Conservation (phyloP, 2,329 filamentous ascomycete species). For the Scedosporium aurantiacum region DNA sequence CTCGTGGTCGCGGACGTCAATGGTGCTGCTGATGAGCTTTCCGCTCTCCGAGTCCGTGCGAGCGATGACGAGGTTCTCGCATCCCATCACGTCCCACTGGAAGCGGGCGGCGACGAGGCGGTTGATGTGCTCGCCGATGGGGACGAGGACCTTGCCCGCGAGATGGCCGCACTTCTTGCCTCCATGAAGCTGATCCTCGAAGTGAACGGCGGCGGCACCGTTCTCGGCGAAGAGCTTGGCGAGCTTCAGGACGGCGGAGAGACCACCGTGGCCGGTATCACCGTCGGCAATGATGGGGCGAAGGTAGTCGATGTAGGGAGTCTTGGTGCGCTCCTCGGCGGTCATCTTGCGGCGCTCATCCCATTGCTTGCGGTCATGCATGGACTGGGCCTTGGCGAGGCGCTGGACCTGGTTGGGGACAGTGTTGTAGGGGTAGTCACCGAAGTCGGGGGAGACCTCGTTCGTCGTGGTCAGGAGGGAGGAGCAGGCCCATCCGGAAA, state of each 20-base stretch:
- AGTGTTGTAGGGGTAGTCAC: slow-evolving; percentile 98
- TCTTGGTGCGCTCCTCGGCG: slow-evolving; percentile 57
- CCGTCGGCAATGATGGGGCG: slow-evolving; percentile 93
- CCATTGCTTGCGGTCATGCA: slow-evolving; percentile 96
- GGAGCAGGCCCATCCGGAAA: slow-evolving; percentile 96
- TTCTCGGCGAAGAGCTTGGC: slow-evolving; percentile 97
- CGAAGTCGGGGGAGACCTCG: slow-evolving; percentile 95
- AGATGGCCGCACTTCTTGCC: slow-evolving; percentile 98
- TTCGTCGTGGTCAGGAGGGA: slow-evolving; percentile 88
- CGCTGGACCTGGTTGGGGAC: slow-evolving; percentile 97
- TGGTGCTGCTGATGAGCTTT: slow-evolving; percentile 76
- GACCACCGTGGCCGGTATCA: slow-evolving; percentile 87
- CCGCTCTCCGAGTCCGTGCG: slow-evolving; percentile 93
- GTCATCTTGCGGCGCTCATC: slow-evolving; percentile 71
- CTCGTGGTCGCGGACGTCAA: slow-evolving; percentile 92
- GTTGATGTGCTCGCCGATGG: slow-evolving; percentile 92
- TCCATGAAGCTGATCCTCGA: slow-evolving; percentile 94
- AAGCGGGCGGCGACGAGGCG: slow-evolving; percentile 83
- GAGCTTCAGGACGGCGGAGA: slow-evolving; percentile 88
- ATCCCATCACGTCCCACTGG: slow-evolving; percentile 97
- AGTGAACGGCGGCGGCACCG: slow-evolving; percentile 90
- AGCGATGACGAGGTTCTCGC: slow-evolving; percentile 88
- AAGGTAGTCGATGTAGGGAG: slow-evolving; percentile 83
- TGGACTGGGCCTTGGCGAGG: slow-evolving; percentile 88
- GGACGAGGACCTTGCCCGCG: slow-evolving; percentile 90